Conservation (phyloP, 352 stramenopile genomes). For the Phytophthora boehmeriae region DNA sequence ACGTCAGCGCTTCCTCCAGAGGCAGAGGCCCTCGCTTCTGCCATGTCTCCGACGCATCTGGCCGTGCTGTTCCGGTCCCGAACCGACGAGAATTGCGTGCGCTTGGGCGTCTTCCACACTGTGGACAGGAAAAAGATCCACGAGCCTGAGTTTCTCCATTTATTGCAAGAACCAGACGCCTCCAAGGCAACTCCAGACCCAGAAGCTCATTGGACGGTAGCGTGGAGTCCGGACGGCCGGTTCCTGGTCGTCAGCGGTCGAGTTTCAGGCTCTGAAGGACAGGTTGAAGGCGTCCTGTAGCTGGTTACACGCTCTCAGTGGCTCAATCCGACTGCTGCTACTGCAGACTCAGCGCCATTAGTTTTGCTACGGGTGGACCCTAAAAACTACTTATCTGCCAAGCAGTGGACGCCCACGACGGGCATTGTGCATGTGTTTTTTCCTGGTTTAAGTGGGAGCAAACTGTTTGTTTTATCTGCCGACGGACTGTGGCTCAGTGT, state of each 20-base stretch:
- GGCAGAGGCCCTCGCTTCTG: slow-evolving; percentile 17
- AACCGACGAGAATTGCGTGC: slow-evolving; percentile 26
- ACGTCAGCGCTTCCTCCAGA: neutral
- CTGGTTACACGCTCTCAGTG: slow-evolving; percentile 47
- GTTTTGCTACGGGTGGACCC: slow-evolving; percentile 43
- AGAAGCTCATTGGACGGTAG: slow-evolving; percentile 31
- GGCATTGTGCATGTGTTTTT: slow-evolving; percentile 54
- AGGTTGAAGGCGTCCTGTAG: slow-evolving; percentile 44
- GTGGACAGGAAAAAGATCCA: neutral
- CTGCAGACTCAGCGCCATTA: neutral
- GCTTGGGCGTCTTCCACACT: slow-evolving; percentile 42
- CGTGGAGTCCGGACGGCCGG: slow-evolving; percentile 61
- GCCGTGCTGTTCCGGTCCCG: slow-evolving; percentile 42
- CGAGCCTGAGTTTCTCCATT: slow-evolving; percentile 24
- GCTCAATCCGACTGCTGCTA: slow-evolving; percentile 23
- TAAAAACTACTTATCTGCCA: slow-evolving; percentile 39
- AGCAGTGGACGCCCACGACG: slow-evolving; percentile 46
- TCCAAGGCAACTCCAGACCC: neutral
- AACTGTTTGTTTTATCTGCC: slow-evolving; percentile 47
- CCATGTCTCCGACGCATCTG: slow-evolving; percentile 27
- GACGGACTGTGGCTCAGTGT: slow-evolving; percentile 51
- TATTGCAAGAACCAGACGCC: slow-evolving; percentile 13
- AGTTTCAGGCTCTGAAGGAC: slow-evolving; percentile 17
- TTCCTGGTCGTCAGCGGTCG: slow-evolving; percentile 55
- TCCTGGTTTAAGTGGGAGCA: slow-evolving; percentile 30